These are phyloP conservation scores for Mycena kentingensis DNA, from an alignment of 768 basidiomycete species.

Conservation along the genomic window DNA sequence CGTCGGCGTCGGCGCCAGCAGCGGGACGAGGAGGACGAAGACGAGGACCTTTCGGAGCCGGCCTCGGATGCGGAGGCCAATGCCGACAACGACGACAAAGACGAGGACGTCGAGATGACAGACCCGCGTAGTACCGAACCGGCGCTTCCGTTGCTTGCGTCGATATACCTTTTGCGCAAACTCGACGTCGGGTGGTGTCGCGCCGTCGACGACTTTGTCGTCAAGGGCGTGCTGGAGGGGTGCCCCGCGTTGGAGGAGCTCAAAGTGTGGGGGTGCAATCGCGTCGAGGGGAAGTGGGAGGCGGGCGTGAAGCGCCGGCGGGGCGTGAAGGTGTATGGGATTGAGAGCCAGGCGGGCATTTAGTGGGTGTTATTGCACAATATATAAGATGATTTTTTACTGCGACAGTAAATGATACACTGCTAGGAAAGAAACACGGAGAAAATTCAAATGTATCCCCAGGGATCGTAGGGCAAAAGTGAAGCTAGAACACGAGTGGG, in stretches of 20 bases:
- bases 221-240: constrained; percentile 65
- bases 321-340: constrained; percentile 17
- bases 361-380: no score
- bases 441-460: no score
- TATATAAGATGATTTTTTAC: no score
- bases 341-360: constrained; percentile 15
- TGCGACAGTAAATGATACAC: no score
- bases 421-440: no score
- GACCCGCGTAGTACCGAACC: no score
- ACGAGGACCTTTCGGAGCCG: constrained; percentile 27
- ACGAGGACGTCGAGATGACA: no score
- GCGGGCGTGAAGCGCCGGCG: constrained; percentile 4
- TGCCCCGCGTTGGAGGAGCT: constrained; percentile 46
- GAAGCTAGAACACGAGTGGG: no score
- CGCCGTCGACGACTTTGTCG: constrained; percentile 76
- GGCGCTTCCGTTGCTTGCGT: constrained; percentile 36
- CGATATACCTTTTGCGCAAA: constrained; percentile 46
- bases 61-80: no score
- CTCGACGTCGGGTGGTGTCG: constrained; percentile 89
- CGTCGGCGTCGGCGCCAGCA: no score
- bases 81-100: no score
- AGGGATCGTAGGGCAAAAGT: no score
- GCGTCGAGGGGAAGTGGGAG: constrained; percentile 36
- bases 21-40: constrained; percentile 32
- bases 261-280: constrained; percentile 59